phyloP scores from a whole-genome alignment of 345 rosid species.

The Arabis alpina region DNA sequence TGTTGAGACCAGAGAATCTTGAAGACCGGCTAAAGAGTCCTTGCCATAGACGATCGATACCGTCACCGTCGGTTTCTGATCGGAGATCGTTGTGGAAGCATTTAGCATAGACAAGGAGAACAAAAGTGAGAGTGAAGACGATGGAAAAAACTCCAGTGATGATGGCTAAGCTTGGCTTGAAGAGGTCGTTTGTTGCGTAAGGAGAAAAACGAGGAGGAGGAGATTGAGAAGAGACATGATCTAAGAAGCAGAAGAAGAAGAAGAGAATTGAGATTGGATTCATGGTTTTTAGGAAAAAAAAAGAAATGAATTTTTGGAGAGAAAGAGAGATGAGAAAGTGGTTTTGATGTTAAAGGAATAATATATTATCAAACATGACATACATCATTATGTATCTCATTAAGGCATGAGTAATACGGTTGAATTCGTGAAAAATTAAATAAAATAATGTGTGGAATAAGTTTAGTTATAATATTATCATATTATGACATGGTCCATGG shows the following conservation, averaged over 20 bases:
- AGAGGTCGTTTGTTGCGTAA: slow-evolving; percentile 40
- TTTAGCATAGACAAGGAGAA: slow-evolving; percentile 71
- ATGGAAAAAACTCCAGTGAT: slow-evolving; percentile 68
- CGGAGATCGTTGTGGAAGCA: slow-evolving; percentile 54
- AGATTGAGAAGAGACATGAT: slow-evolving; percentile 36
- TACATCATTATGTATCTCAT: slow-evolving; percentile 29
- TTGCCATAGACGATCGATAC: slow-evolving; percentile 39
- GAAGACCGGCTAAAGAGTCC: slow-evolving; percentile 45
- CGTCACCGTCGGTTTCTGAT: slow-evolving; percentile 28
- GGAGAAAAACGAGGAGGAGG: slow-evolving; percentile 11
- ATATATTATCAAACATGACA: slow-evolving; percentile 23
- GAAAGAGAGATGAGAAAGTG: slow-evolving; percentile 6
- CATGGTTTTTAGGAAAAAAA: slow-evolving; percentile 3
- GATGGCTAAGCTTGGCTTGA: slow-evolving; percentile 77
- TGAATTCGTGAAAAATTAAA: background rate
- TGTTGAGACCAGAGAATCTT: slow-evolving; percentile 75
- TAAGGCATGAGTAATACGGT: slow-evolving; percentile 28
- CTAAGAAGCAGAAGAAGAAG: slow-evolving; percentile 20
- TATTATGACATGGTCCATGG: too few species aligned
- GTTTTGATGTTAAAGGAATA: background rate
- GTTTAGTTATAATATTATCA: too few species aligned
- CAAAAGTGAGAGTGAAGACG: slow-evolving; percentile 64
- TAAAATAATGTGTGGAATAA: background rate
- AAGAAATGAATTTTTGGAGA: background rate
- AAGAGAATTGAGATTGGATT: slow-evolving; percentile 19